Base-by-base conservation (phyloP, 192 early-diverging fungal genomes). In the Tieghemiomyces parasiticus region DNA sequence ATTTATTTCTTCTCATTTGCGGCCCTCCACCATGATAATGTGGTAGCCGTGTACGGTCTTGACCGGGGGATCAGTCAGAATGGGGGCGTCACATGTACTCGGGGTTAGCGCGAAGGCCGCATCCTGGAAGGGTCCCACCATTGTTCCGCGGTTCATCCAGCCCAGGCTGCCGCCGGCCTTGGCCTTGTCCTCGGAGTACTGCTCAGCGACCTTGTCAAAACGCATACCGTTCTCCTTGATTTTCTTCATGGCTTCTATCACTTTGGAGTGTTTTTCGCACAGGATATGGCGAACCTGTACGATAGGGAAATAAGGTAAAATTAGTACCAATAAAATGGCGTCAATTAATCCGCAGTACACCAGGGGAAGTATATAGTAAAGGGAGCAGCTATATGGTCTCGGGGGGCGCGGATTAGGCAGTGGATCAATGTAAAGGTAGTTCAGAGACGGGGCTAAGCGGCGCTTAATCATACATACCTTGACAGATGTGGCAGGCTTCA, bases 101-200 rank as follows among this genome's bases (percentile, higher is more conserved):
- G 81, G 79, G 55, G 72, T 74, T 30, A 91, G 74, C 6, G 71
- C 72, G 66, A 91, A 90, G 1, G 89, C 89, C 19, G 84, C 87
- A 35, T 86, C 81, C 65, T 90, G 86, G 65, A 91, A 91, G 0
- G 78, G 65, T 2, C 81, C 86, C 0, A 86, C 86, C 81, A 81
- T 81, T 28, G 76, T 74, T 38, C 84, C 88, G 42, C 90, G 76
- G 10, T 60, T 69, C 82, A 83, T 82, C 81, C 84, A 81, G 20
- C 90, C 90, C n/a, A 92, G 68, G 16, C 71, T 76, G 60, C 90
- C 86, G 46, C 90, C 89, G 22, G 67, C 64, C 54, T 83, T 87
- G 31, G 89, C 88, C 67, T 91, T 91, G 65, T 91, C 89, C 60
- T 91, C 89, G 35, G 84, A 87, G 52, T 74, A 91, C 32, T 70